Conservation (phyloP, 495 filamentous ascomycete species). For the Pyrenula aspistea region DNA sequence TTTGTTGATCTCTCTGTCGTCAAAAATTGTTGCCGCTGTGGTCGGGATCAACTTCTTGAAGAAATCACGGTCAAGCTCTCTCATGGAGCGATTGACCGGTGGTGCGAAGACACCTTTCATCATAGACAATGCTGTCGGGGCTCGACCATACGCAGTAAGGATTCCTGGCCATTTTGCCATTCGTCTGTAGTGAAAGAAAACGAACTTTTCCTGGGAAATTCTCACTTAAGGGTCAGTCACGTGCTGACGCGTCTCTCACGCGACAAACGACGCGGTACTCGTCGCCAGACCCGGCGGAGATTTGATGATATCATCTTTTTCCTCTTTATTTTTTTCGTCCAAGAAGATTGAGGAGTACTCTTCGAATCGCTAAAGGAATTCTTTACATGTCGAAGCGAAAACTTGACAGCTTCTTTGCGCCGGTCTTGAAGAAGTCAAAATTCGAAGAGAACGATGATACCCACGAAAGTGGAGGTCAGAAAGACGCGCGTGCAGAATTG, state of each 20-base stretch:
- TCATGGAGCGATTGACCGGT: slow-evolving; percentile 71
- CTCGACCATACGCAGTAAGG: too few relatives aligned
- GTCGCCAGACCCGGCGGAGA: too few relatives aligned
- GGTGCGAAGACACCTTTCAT: slow-evolving; percentile 53
- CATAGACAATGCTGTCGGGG: neutral
- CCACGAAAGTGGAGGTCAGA: neutral
- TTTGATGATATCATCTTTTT: too few relatives aligned
- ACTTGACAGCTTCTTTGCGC: slow-evolving; percentile 38
- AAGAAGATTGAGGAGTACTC: too few relatives aligned
- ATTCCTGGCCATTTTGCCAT: too few relatives aligned
- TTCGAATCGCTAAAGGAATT: too few relatives aligned
- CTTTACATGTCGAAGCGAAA: slow-evolving; percentile 27
- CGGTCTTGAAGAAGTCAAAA: slow-evolving; percentile 20
- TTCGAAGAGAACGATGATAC: slow-evolving; percentile 1
- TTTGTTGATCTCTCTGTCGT: slow-evolving; percentile 55
- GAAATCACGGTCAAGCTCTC: slow-evolving; percentile 65
- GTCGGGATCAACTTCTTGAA: slow-evolving; percentile 66
- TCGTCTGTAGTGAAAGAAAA: too few relatives aligned
- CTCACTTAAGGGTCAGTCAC: too few relatives aligned
- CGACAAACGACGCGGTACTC: too few relatives aligned
- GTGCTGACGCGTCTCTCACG: too few relatives aligned
- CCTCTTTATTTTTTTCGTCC: too few relatives aligned
- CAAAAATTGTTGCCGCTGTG: slow-evolving; percentile 65
- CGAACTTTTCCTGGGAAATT: too few relatives aligned
- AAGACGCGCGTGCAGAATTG: slow-evolving; percentile 9